Percentiles rank a stretch among this genome's conserved stretches.
Conservation (phyloP, 257 asterid genomes). For the Solanum acaule region DNA sequence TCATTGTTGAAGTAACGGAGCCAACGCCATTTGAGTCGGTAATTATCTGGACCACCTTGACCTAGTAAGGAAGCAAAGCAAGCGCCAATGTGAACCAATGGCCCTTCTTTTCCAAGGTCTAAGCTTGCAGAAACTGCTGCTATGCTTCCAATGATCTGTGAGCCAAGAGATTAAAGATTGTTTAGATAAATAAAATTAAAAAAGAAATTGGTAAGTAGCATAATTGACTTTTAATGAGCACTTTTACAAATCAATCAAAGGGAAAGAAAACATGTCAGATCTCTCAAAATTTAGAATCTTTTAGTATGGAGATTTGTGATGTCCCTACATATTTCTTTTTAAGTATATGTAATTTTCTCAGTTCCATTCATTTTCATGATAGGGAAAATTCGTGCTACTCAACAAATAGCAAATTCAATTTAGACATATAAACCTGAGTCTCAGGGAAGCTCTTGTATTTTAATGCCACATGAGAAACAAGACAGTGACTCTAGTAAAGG, state of each 20-base stretch:
- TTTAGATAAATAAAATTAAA: neutral
- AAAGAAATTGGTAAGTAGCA: neutral
- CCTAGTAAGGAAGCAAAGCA: slow-evolving; percentile 84
- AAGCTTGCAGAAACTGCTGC: slow-evolving; percentile 92
- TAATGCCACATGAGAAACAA: neutral
- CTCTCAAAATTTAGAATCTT: neutral
- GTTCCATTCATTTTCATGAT: neutral
- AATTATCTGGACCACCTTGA: slow-evolving; percentile 83
- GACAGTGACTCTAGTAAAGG: neutral
- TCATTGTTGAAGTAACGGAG: slow-evolving; percentile 87
- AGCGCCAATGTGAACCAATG: slow-evolving; percentile 78
- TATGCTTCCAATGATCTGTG: slow-evolving; percentile 80
- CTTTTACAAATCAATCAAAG: neutral
- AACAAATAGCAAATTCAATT: neutral
- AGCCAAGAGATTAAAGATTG: neutral
- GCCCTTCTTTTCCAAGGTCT: slow-evolving; percentile 97
- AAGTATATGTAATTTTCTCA: neutral
- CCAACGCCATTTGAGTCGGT: slow-evolving; percentile 83
- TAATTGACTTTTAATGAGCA: neutral
- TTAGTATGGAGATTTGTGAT: neutral
- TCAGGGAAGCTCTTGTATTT: neutral
- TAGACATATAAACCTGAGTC: neutral
- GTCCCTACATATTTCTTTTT: neutral
- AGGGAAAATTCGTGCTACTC: neutral
- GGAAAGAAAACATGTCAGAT: neutral